Evolutionary conservation across 108 stramenopile genomes (phyloP).

Genomic region (Cyclotella baltica): DNA sequence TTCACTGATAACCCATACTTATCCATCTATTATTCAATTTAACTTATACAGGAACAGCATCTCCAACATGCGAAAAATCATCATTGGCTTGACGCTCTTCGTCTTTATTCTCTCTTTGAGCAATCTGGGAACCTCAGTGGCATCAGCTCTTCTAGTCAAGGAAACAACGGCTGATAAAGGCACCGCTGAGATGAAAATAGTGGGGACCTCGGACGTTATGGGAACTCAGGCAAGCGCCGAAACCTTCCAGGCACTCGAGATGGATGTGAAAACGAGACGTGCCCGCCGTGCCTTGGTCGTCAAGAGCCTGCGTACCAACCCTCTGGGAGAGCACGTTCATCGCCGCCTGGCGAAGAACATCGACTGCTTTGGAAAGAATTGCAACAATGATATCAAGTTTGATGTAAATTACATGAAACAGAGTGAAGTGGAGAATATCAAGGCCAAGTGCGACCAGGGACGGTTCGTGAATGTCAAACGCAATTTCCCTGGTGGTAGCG

Average conservation of each 20-base stretch:
- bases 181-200: not conserved
- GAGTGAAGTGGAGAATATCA: constrained; percentile 1
- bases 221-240: constrained; percentile 4
- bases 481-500: constrained; percentile 6
- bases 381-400: not conserved
- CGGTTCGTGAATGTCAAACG: constrained; percentile 14
- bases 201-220: not conserved
- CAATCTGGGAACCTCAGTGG: constrained; percentile 23
- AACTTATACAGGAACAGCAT: constrained; percentile 2
- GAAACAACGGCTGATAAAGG: not conserved
- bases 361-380: not conserved
- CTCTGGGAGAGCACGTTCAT: constrained; percentile 8
- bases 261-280: constrained; percentile 10
- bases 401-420: constrained; percentile 11
- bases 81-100: constrained; percentile 11
- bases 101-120: constrained; percentile 10
- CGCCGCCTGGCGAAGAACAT: constrained; percentile 10
- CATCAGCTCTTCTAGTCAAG: constrained; percentile 13
- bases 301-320: not conserved
- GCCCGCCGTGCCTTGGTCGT: constrained; percentile 11
- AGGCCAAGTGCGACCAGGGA: constrained; percentile 4
- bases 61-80: not conserved
- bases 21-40: no score
- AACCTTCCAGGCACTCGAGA: constrained; percentile 8
- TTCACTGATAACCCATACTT: no score